Percentiles rank a stretch among this genome's conserved stretches.
Conservation (phyloP, 2,329 filamentous ascomycete genomes). For the Pseudopithomyces maydicus region DNA sequence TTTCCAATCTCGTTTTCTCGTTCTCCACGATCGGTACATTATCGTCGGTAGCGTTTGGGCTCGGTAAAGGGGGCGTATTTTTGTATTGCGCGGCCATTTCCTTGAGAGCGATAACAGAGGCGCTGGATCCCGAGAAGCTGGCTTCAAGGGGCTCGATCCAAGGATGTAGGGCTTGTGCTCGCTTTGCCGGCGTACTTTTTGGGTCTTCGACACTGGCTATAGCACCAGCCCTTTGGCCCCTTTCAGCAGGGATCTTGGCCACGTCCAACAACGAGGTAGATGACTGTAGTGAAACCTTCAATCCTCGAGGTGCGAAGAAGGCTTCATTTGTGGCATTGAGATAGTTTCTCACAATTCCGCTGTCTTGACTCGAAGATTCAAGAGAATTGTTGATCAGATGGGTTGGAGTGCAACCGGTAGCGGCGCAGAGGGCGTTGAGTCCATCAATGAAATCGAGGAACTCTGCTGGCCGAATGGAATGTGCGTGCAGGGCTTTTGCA, state of each 20-base stretch:
- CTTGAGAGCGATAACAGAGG: constrained; percentile 17
- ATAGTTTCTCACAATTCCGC: constrained; percentile 23
- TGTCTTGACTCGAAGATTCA: neutral
- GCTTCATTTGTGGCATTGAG: constrained; percentile 33
- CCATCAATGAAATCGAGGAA: constrained; percentile 42
- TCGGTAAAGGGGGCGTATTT: neutral
- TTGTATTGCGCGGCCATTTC: constrained; percentile 22
- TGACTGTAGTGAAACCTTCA: constrained; percentile 31
- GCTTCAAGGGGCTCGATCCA: constrained; percentile 35
- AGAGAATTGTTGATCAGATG: constrained; percentile 8
- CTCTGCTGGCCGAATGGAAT: constrained; percentile 33
- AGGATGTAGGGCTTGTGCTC: constrained; percentile 33
- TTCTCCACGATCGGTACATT: neutral
- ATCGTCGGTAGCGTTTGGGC: neutral
- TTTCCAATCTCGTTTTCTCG: constrained; percentile 4
- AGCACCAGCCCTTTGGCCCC: constrained; percentile 28
- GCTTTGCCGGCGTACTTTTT: constrained; percentile 15
- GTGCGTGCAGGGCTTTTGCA: constrained; percentile 32
- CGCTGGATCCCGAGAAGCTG: constrained; percentile 22
- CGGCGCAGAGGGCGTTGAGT: constrained; percentile 33
- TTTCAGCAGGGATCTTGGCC: constrained; percentile 25
- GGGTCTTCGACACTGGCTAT: constrained; percentile 22
- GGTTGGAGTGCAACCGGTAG: constrained; percentile 11
- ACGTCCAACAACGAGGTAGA: constrained; percentile 26
- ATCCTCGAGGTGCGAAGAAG: constrained; percentile 39